Evolutionary conservation across 345 rosid genomes (phyloP).

Genomic region (Pugionium dolabratum): DNA sequence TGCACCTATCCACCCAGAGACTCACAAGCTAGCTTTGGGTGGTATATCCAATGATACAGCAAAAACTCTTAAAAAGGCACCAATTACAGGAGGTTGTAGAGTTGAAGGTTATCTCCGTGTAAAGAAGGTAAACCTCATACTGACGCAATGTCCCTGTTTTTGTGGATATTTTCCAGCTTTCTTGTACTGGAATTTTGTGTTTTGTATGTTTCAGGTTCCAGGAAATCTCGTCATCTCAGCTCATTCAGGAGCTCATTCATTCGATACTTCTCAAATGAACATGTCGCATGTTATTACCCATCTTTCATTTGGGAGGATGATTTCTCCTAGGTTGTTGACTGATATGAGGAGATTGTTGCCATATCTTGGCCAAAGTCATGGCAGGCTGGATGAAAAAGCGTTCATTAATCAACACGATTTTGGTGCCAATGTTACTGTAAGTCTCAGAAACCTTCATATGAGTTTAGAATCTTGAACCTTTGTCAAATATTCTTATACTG

Average conservation of each 20-base stretch:
- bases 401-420: conserved; percentile 73
- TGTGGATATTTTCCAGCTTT: conserved; percentile 8
- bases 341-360: conserved; percentile 75
- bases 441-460: conserved; percentile 35
- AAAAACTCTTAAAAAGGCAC: conserved; percentile 54
- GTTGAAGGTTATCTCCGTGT: conserved; percentile 96
- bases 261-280: conserved; percentile 87
- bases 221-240: conserved; percentile 92
- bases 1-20: conserved; percentile 64
- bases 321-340: conserved; percentile 57
- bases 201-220: conserved; percentile 69
- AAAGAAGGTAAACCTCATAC: conserved; percentile 69
- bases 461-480: conserved; percentile 11
- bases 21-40: conserved; percentile 55
- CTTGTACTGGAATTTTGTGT: conserved; percentile 3
- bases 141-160: conserved; percentile 17
- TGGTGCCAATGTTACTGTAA: conserved; percentile 96
- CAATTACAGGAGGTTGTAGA: conserved; percentile 90
- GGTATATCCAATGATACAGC: conserved; percentile 43
- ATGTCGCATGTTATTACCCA: conserved; percentile 91
- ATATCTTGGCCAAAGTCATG: conserved; percentile 79
- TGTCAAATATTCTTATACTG: background rate
- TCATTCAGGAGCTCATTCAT: conserved; percentile 87
- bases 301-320: conserved; percentile 78
- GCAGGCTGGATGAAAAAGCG: conserved; percentile 72